Conservation (phyloP, 345 rosid genomes). For the Cardamine occulta region DNA sequence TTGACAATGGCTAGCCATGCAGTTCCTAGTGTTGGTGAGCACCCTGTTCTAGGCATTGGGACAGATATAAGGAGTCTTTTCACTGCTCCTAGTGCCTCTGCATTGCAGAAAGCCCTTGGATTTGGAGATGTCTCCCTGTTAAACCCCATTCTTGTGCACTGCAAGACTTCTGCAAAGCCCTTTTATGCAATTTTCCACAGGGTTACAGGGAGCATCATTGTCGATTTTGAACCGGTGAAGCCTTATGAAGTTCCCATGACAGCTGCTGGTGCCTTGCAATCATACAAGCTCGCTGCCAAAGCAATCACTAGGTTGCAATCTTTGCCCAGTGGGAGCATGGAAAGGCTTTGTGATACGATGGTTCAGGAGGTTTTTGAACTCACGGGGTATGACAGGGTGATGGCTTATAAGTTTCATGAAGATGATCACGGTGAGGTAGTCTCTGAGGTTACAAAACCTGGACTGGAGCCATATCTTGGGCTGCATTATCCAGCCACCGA, state of each 20-base stretch:
- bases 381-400: constrained; percentile 94
- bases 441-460: constrained; percentile 86
- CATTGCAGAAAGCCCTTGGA: constrained; percentile 85
- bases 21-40: constrained; percentile 91
- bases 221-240: constrained; percentile 96
- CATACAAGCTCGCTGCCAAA: constrained; percentile 96
- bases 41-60: constrained; percentile 75
- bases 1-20: constrained; percentile 91
- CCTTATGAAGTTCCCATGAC: constrained; percentile 97
- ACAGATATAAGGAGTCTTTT: constrained; percentile 77
- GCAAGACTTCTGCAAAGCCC: constrained; percentile 95
- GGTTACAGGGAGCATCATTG: constrained; percentile 84
- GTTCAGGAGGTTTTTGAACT: constrained; percentile 95
- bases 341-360: constrained; percentile 90
- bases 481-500: constrained; percentile 98
- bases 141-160: constrained; percentile 92
- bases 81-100: constrained; percentile 86
- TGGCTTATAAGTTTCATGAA: constrained; percentile 95
- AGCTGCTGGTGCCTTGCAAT: constrained; percentile 96
- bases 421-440: constrained; percentile 98
- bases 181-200: constrained; percentile 90
- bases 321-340: constrained; percentile 85
- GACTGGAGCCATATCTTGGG: constrained; percentile 93
- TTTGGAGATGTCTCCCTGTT: constrained; percentile 85
- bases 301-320: constrained; percentile 90